Conservation (phyloP, 2,329 filamentous ascomycete species). For the Botrytis cinerea region DNA sequence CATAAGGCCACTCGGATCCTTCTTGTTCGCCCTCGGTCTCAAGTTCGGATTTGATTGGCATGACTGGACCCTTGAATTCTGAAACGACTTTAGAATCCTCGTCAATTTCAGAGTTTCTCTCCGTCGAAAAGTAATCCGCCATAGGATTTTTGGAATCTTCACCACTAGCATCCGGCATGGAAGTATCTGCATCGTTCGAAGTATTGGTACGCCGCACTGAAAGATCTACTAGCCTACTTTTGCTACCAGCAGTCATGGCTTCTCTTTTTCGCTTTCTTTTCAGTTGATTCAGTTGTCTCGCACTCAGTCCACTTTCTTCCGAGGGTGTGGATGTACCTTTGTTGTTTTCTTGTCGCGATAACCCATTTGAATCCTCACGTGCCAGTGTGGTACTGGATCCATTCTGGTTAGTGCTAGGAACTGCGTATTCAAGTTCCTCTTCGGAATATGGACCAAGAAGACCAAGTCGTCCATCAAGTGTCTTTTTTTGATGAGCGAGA, state of each 20-base stretch:
- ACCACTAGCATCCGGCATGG: constrained; percentile 62
- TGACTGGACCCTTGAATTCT: constrained; percentile 85
- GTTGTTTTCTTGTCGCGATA: constrained; percentile 43
- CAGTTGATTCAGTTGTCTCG: constrained; percentile 88
- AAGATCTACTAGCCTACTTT: constrained; percentile 86
- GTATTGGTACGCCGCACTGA: constrained; percentile 56
- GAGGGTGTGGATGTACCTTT: constrained; percentile 37
- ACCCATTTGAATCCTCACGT: constrained; percentile 40
- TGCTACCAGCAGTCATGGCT: constrained; percentile 84
- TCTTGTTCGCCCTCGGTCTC: constrained; percentile 75
- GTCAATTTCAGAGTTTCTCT: constrained; percentile 74
- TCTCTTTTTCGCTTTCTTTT: constrained; percentile 93
- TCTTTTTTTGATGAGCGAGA: constrained; percentile 86
- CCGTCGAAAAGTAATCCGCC: constrained; percentile 87
- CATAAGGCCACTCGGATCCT: constrained; percentile 89
- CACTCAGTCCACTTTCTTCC: constrained; percentile 77
- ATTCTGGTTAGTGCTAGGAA: constrained; percentile 42
- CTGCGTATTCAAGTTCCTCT: constrained; percentile 73
- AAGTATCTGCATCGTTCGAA: constrained; percentile 32
- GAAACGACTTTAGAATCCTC: constrained; percentile 91
- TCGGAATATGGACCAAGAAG: constrained; percentile 82
- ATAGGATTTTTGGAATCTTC: constrained; percentile 62
- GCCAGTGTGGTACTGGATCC: constrained; percentile 30
- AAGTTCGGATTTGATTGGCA: constrained; percentile 83
- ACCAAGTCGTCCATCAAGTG: constrained; percentile 76